Percentiles rank a stretch among this genome's conserved stretches.
phyloP scores from a whole-genome alignment of 768 basidiomycete species.

The Ramaria sp. region DNA sequence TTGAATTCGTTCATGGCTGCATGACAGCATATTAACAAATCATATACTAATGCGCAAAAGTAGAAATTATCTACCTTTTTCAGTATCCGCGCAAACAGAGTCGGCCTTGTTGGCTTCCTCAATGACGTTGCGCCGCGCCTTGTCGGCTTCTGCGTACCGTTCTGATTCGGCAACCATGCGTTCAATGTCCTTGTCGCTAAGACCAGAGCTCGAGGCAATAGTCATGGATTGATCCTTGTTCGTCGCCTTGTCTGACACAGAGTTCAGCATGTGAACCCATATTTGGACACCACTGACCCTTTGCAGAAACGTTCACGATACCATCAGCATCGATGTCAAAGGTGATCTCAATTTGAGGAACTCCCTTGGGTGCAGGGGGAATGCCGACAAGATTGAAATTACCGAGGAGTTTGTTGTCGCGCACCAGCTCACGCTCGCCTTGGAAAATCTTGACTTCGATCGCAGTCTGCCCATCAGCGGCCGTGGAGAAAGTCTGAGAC shows the following conservation, averaged over 20 bases:
- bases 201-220: conserved; percentile 93
- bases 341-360: conserved; percentile 80
- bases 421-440: conserved; percentile 96
- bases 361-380: conserved; percentile 75
- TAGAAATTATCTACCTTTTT: conserved; percentile 57
- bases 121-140: conserved; percentile 75
- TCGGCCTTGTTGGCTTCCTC: conserved; percentile 97
- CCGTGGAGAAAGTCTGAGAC: conserved; percentile 97
- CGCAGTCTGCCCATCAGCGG: conserved; percentile 97
- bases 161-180: conserved; percentile 94
- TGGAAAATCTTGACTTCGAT: conserved; percentile 99
- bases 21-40: conserved; percentile 11
- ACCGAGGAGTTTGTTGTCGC: conserved; percentile 97
- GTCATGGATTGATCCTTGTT: conserved; percentile 92
- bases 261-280: neutral
- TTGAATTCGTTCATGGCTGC: conserved; percentile 94
- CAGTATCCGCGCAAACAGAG: conserved; percentile 86
- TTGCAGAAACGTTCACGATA: conserved; percentile 95
- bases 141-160: conserved; percentile 87
- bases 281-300: conserved; percentile 35
- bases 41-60: neutral
- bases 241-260: conserved; percentile 63
- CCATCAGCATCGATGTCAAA: conserved; percentile 98
- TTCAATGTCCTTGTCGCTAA: conserved; percentile 94
- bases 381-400: conserved; percentile 99